These are phyloP conservation scores for Cytauxzoon felis DNA, from an alignment of 169 alveolate species.

Conservation along the genomic window DNA sequence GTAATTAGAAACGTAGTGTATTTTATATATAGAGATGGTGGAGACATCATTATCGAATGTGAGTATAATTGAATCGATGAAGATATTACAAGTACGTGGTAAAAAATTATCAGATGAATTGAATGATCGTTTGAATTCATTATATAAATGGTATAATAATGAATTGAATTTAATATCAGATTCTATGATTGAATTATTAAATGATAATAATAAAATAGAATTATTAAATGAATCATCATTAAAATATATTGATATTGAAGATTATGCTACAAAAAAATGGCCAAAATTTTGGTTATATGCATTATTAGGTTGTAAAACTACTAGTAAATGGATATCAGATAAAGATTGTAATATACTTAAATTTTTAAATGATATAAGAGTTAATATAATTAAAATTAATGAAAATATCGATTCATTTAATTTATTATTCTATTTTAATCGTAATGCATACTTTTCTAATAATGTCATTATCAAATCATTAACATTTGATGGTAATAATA, in stretches of 20 bases:
- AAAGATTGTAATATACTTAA: conserved; percentile 28
- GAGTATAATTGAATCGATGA: conserved; percentile 1
- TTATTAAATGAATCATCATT: not conserved
- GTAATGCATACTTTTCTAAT: conserved; percentile 57
- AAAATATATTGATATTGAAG: not conserved
- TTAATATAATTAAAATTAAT: conserved; percentile 6
- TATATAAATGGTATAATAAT: conserved; percentile 23
- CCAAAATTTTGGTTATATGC: conserved; percentile 62
- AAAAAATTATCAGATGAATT: conserved; percentile 6
- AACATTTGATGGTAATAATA: not conserved
- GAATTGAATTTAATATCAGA: conserved; percentile 12
- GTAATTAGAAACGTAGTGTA: too few relatives aligned
- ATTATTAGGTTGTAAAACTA: conserved; percentile 37
- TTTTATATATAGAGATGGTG: too few relatives aligned
- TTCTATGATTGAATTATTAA: conserved; percentile 1
- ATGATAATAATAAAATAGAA: not conserved
- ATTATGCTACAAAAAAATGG: conserved; percentile 50
- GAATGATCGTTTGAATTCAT: not conserved
- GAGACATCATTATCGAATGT: too few relatives aligned
- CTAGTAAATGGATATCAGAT: conserved; percentile 23
- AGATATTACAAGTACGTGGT: not conserved
- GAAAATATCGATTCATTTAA: conserved; percentile 39
- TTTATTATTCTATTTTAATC: conserved; percentile 32
- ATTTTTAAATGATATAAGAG: conserved; percentile 45
- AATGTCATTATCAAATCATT: conserved; percentile 17